Conservation (phyloP, 495 filamentous ascomycete species). For the Penicillium crystallinum region DNA sequence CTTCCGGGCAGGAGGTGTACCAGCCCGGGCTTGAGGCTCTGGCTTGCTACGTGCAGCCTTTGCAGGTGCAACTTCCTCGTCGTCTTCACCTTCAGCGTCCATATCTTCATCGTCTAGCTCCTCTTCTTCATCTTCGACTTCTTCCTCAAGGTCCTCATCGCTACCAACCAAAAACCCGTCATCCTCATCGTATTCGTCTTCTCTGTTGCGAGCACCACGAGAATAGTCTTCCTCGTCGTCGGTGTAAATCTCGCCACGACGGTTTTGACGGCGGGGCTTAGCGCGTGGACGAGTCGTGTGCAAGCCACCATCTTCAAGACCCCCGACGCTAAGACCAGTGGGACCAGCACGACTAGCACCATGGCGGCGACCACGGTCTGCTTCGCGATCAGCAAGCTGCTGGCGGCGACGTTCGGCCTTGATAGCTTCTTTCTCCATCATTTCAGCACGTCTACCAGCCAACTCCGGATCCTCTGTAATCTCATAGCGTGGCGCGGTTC, state of each 20-base stretch:
- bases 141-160: constrained; percentile 62
- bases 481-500: constrained; percentile 51
- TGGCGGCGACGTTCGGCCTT: constrained; percentile 65
- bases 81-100: constrained; percentile 56
- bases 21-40: constrained; percentile 18
- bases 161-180: constrained; percentile 74
- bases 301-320: constrained; percentile 62
- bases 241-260: constrained; percentile 51
- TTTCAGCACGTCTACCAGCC: constrained; percentile 67
- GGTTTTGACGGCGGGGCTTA: constrained; percentile 40
- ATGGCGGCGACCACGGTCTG: constrained; percentile 50
- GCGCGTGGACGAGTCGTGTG: constrained; percentile 39
- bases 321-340: constrained; percentile 64
- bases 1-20: constrained; percentile 38
- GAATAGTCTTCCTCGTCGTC: constrained; percentile 58
- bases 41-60: constrained; percentile 20
- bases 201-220: constrained; percentile 54
- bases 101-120: constrained; percentile 55
- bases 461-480: constrained; percentile 75
- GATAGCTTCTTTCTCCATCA: constrained; percentile 64
- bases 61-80: constrained; percentile 25
- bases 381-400: constrained; percentile 59
- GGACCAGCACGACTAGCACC: constrained; percentile 41
- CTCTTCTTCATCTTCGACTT: constrained; percentile 57
- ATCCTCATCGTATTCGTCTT: constrained; percentile 81